phyloP scores from a whole-genome alignment of 768 basidiomycete genomes.

The Pisolithus microcarpus region DNA sequence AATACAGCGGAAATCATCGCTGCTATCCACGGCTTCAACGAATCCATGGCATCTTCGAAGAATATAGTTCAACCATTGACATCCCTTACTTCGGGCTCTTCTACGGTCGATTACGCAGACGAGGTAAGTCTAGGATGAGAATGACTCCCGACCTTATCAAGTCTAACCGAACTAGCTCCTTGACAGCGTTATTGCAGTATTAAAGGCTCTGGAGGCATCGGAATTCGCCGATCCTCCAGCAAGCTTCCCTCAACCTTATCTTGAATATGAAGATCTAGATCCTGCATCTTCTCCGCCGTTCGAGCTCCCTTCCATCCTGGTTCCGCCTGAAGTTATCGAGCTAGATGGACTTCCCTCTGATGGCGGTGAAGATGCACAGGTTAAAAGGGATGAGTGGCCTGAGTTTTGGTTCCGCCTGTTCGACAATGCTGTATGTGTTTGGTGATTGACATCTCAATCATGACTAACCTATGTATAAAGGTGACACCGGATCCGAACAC shows the following conservation, averaged over 20 bases:
- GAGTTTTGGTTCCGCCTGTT: constrained; percentile 65
- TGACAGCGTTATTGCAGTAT: constrained; percentile 58
- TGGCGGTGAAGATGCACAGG: constrained; percentile 59
- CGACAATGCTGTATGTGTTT: constrained; percentile 41
- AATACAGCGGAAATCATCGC: constrained; percentile 62
- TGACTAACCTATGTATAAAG: constrained; percentile 32
- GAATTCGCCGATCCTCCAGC: constrained; percentile 51
- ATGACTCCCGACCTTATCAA: constrained; percentile 3
- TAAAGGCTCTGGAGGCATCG: constrained; percentile 53
- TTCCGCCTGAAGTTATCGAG: constrained; percentile 84
- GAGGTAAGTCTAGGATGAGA: constrained; percentile 41
- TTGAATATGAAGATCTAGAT: constrained; percentile 39
- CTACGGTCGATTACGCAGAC: constrained; percentile 44
- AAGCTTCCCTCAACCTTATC: constrained; percentile 63
- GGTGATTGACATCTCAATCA: constrained; percentile 4
- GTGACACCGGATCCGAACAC: constrained; percentile 70
- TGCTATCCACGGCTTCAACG: constrained; percentile 64
- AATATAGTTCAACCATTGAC: constrained; percentile 60
- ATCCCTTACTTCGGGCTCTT: constrained; percentile 40
- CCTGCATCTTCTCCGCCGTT: constrained; percentile 41
- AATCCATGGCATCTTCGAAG: constrained; percentile 50
- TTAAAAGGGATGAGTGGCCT: constrained; percentile 81
- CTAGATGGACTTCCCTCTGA: constrained; percentile 65
- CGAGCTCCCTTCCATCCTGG: constrained; percentile 69
- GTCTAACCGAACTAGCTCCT: constrained; percentile 45